Conservation (phyloP, 345 rosid genomes). For the Excoecaria cochinchinensis region DNA sequence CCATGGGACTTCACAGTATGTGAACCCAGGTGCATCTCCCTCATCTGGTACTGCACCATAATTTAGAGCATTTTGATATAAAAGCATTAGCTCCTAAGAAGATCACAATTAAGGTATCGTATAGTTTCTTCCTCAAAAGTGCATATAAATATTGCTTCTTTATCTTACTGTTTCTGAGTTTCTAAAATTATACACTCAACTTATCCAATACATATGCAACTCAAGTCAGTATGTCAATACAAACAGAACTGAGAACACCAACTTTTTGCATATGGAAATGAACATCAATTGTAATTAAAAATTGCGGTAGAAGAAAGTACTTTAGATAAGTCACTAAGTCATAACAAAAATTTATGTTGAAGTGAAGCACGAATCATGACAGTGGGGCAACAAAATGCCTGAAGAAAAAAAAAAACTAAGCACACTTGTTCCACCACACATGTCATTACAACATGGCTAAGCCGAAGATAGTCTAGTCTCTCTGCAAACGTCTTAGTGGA, state of each 20-base stretch:
- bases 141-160: not conserved
- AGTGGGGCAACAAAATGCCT: not conserved
- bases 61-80: not conserved
- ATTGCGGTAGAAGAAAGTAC: not conserved
- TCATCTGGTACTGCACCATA: slow-evolving; percentile 39
- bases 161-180: not conserved
- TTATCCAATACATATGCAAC: not conserved
- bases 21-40: slow-evolving; percentile 48
- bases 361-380: not conserved
- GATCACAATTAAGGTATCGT: no score
- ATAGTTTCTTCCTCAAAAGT: not conserved
- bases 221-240: not conserved
- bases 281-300: not conserved
- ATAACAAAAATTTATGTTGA: not conserved
- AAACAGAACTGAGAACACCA: not conserved
- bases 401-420: not conserved
- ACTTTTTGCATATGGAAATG: not conserved
- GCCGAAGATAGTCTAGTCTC: not conserved
- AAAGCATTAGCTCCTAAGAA: slow-evolving; percentile 7
- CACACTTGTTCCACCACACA: not conserved
- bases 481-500: not conserved
- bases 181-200: not conserved
- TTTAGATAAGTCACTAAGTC: not conserved
- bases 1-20: slow-evolving; percentile 71
- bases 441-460: not conserved